Evolutionary conservation across 495 filamentous ascomycete genomes (phyloP).

Genomic region (Penicillium malachiteum): DNA sequence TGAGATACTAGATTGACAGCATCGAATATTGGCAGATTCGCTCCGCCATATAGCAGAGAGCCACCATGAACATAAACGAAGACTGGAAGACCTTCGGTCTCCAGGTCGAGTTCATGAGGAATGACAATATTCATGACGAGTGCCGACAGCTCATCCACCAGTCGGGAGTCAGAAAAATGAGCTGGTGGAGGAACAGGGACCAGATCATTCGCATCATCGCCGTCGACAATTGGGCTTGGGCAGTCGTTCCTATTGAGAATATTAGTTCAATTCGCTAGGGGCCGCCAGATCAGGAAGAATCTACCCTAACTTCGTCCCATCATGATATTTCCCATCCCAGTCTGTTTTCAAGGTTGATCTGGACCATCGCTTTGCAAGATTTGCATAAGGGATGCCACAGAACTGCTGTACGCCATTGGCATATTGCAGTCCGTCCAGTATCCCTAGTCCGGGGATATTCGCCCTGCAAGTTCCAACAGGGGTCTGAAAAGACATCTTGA

Average conservation of each 20-base stretch:
- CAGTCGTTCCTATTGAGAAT: constrained; percentile 7
- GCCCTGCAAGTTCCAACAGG: background rate
- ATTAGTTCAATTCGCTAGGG: background rate
- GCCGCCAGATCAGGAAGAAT: background rate
- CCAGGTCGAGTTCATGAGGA: background rate
- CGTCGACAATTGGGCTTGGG: constrained; percentile 3
- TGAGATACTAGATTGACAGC: constrained; percentile 11
- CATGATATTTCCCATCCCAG: constrained; percentile 2
- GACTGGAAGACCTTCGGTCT: constrained; percentile 2
- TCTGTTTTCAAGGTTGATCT: constrained; percentile 2
- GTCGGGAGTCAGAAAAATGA: background rate
- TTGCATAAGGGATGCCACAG: constrained; percentile 12
- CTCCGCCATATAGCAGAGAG: constrained; percentile 9
- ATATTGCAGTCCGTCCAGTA: constrained; percentile 4
- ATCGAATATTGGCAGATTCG: constrained; percentile 10
- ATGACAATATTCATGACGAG: constrained; percentile 9
- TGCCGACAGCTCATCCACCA: constrained; percentile 3
- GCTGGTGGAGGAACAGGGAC: constrained; percentile 8
- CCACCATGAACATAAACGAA: constrained; percentile 10
- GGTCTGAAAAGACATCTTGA: constrained; percentile 8
- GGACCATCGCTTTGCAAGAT: constrained; percentile 9
- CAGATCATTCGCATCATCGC: background rate
- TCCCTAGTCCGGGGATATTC: constrained; percentile 7
- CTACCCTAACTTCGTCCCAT: constrained; percentile 11
- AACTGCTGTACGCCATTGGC: constrained; percentile 14